A percentile compares a stretch with the other conserved stretches of the same genome.
phyloP scores from a whole-genome alignment of 2,329 filamentous ascomycete genomes.

The Sarocladium oryzae region DNA sequence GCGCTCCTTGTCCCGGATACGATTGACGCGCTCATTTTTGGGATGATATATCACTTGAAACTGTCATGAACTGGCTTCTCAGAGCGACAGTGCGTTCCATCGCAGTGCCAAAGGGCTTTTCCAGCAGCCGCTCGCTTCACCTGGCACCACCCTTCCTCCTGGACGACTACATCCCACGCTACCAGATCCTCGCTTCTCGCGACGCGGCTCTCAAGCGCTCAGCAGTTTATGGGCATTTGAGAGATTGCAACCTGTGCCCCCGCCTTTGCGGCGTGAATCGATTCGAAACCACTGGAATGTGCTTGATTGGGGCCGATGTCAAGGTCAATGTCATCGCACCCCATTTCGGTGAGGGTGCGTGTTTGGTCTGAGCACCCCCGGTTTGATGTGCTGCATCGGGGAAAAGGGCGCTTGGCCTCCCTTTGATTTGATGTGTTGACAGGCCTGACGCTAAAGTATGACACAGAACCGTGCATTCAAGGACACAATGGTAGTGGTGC shows the following conservation, averaged over 20 bases:
- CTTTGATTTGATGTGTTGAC: no score
- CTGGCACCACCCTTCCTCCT: slow-evolving; percentile 63
- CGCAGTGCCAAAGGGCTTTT: not conserved
- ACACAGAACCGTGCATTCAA: slow-evolving; percentile 70
- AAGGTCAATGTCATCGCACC: slow-evolving; percentile 82
- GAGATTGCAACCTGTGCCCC: slow-evolving; percentile 76
- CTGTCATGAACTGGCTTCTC: not conserved
- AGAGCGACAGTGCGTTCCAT: not conserved
- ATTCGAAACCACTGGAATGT: slow-evolving; percentile 72
- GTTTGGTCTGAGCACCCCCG: not conserved
- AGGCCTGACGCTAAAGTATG: not conserved
- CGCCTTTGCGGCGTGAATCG: slow-evolving; percentile 72
- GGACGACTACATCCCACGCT: slow-evolving; percentile 66
- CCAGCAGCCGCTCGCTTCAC: slow-evolving; percentile 32
- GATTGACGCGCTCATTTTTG: not conserved
- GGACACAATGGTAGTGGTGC: slow-evolving; percentile 73
- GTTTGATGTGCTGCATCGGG: not conserved
- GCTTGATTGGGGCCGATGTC: slow-evolving; percentile 67
- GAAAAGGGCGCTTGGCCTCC: no score
- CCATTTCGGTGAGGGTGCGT: slow-evolving; percentile 69
- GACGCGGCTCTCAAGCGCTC: slow-evolving; percentile 70
- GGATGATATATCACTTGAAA: not conserved
- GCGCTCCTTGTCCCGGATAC: no score
- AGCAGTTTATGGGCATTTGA: slow-evolving; percentile 65
- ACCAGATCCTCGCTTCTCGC: slow-evolving; percentile 59